Evolutionary conservation across 192 early-diverging fungal species (phyloP).

Genomic region (Backusella australiensis): DNA sequence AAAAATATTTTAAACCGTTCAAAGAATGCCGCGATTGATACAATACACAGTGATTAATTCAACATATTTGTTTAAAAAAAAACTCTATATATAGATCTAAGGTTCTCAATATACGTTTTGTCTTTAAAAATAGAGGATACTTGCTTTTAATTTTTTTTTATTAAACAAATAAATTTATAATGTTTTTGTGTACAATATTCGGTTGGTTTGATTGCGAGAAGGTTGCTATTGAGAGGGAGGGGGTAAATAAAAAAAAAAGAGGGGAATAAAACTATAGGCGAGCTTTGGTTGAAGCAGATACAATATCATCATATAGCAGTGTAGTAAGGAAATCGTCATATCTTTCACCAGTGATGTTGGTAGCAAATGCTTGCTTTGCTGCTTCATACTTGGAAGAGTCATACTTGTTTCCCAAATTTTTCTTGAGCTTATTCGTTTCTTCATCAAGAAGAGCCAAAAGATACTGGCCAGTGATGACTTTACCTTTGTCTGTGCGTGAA

Average conservation of each 20-base stretch:
- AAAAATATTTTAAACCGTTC: no score
- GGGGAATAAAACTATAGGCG: slow-evolving; percentile 18
- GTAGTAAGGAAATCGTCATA: slow-evolving; percentile 95
- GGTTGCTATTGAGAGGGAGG: background rate
- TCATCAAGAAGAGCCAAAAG: slow-evolving; percentile 76
- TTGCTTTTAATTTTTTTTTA: background rate
- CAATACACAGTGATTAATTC: no score
- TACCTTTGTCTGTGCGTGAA: slow-evolving; percentile 76
- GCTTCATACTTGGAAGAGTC: slow-evolving; percentile 57
- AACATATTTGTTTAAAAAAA: no score
- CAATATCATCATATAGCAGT: slow-evolving; percentile 87
- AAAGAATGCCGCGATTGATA: no score
- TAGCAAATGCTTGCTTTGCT: slow-evolving; percentile 66
- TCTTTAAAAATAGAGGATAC: no score
- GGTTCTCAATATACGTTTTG: no score
- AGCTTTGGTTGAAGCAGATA: slow-evolving; percentile 33
- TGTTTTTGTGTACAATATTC: background rate
- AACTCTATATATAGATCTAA: no score
- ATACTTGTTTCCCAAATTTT: slow-evolving; percentile 64
- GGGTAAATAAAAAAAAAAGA: background rate
- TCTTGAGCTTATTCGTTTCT: slow-evolving; percentile 72
- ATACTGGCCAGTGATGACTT: slow-evolving; percentile 74
- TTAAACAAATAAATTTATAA: background rate
- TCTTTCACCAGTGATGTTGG: slow-evolving; percentile 76
- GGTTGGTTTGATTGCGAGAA: background rate